These are phyloP conservation scores for Phalaenopsis aphrodite DNA, from an alignment of 106 monocot genomes.

Conservation along the genomic window DNA sequence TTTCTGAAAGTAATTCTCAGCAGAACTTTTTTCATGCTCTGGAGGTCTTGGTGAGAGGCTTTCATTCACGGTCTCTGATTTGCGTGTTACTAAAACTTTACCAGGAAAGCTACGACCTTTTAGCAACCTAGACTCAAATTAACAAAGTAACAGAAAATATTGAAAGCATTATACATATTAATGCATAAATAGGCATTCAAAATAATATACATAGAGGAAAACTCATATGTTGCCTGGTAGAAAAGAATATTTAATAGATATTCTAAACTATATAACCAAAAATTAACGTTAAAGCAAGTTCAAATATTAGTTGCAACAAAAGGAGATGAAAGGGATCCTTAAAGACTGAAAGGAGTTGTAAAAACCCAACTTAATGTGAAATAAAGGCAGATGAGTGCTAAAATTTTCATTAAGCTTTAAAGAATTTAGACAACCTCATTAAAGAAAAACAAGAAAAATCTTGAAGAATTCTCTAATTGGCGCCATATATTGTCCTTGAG, in stretches of 20 bases:
- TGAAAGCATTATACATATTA: background rate
- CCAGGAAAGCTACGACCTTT: slow-evolving; percentile 96
- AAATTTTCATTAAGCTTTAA: background rate
- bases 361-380: background rate
- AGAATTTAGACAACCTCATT: background rate
- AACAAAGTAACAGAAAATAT: background rate
- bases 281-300: background rate
- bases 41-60: slow-evolving; percentile 26
- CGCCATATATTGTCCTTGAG: background rate
- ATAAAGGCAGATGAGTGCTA: background rate
- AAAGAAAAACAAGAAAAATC: background rate
- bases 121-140: slow-evolving; percentile 42
- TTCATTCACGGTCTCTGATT: slow-evolving; percentile 48
- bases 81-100: slow-evolving; percentile 73
- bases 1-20: slow-evolving; percentile 43
- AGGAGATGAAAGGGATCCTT: background rate
- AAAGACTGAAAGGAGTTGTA: background rate
- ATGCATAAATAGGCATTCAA: background rate
- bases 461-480: background rate
- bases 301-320: background rate
- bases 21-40: slow-evolving; percentile 31
- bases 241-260: background rate
- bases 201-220: background rate
- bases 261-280: background rate
- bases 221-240: background rate